phyloP scores from a whole-genome alignment of 352 stramenopile species.

The Phytophthora boehmeriae region DNA sequence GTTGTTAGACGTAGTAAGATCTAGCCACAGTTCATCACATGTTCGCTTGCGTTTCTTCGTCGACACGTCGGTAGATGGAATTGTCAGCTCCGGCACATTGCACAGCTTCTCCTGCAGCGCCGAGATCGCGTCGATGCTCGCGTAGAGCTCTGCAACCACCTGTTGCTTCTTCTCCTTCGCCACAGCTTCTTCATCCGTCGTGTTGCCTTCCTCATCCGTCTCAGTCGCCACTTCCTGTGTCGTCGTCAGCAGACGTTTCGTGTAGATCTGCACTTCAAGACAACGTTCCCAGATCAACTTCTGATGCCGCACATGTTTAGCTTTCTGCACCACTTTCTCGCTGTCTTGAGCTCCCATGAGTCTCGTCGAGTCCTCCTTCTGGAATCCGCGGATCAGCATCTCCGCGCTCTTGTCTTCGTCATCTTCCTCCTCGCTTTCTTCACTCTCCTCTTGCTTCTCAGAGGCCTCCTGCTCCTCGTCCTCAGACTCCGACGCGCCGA shows the following conservation, averaged over 20 bases:
- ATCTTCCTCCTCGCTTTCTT: slow-evolving; percentile 41
- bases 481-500: slow-evolving; percentile 68
- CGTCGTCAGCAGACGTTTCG: slow-evolving; percentile 70
- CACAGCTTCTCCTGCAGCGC: slow-evolving; percentile 71
- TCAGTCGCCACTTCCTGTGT: slow-evolving; percentile 37
- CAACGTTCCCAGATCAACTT: slow-evolving; percentile 87
- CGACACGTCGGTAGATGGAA: slow-evolving; percentile 9
- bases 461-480: slow-evolving; percentile 42
- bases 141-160: slow-evolving; percentile 55
- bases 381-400: slow-evolving; percentile 77
- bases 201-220: slow-evolving; percentile 25
- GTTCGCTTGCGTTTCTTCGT: slow-evolving; percentile 74
- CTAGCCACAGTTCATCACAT: slow-evolving; percentile 61
- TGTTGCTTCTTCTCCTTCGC: slow-evolving; percentile 36
- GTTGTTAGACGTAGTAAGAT: slow-evolving; percentile 47
- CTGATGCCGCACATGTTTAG: slow-evolving; percentile 80
- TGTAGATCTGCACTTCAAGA: slow-evolving; percentile 88
- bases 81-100: slow-evolving; percentile 61
- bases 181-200: slow-evolving; percentile 26
- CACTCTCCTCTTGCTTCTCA: slow-evolving; percentile 38
- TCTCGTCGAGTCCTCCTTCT: slow-evolving; percentile 78
- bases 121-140: slow-evolving; percentile 66
- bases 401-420: slow-evolving; percentile 66
- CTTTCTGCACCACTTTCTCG: slow-evolving; percentile 80
- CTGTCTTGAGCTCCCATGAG: slow-evolving; percentile 80